Evolutionary conservation across 2,329 filamentous ascomycete species (phyloP).

Genomic region (Fusarium proliferatum): DNA sequence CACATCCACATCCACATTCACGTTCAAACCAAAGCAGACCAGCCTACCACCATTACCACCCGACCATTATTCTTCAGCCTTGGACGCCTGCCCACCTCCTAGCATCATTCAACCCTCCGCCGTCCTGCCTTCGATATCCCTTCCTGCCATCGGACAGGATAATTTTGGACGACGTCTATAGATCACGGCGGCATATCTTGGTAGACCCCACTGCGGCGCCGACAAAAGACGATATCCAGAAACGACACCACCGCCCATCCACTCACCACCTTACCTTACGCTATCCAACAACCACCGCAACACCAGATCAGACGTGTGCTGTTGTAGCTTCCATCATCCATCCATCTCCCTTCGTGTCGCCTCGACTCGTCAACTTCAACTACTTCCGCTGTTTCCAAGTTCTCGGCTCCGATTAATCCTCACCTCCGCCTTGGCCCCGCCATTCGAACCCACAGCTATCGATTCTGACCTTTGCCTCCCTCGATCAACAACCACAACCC

Average conservation of each 20-base stretch:
- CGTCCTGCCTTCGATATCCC: conserved; percentile 21
- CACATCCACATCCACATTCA: conserved; percentile 23
- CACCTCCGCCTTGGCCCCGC: conserved; percentile 37
- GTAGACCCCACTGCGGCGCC: conserved; percentile 39
- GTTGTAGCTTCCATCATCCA: conserved; percentile 35
- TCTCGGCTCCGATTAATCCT: conserved; percentile 29
- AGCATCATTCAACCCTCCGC: conserved; percentile 27
- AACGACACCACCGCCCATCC: conserved; percentile 38
- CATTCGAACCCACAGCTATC: conserved; percentile 28
- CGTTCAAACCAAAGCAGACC: conserved; percentile 18
- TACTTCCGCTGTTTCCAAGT: conserved; percentile 22
- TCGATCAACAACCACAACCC: conserved; percentile 39
- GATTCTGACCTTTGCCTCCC: conserved; percentile 36
- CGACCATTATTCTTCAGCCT: conserved; percentile 35
- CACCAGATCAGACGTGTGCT: conserved; percentile 37
- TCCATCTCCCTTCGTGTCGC: conserved; percentile 29
- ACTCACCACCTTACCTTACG: conserved; percentile 26
- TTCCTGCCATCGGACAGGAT: conserved; percentile 12
- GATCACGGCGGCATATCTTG: conserved; percentile 36
- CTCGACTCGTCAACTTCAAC: conserved; percentile 12
- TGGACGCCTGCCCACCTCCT: conserved; percentile 32
- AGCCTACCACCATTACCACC: conserved; percentile 7
- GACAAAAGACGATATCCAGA: conserved; percentile 41
- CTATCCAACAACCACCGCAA: conserved; percentile 35
- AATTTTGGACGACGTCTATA: conserved; percentile 33